Evolutionary conservation across 164 flowering plant genomes (phyloP).

Genomic region (Liriodendron chinense): DNA sequence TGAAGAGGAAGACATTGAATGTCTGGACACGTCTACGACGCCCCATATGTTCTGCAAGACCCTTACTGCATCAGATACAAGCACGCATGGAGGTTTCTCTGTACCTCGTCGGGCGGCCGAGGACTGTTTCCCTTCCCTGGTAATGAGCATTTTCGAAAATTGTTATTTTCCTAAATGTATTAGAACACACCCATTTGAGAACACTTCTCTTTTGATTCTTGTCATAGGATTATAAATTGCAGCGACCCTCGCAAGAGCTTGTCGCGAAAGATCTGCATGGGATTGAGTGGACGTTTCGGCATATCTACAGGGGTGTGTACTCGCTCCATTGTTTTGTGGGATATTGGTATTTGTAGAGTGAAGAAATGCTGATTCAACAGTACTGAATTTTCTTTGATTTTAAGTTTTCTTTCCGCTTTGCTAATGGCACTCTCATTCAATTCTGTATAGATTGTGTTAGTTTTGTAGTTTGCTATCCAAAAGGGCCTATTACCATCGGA

Average conservation of each 20-base stretch:
- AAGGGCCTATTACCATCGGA: not conserved
- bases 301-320: conserved; percentile 80
- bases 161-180: not conserved
- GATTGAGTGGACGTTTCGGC: conserved; percentile 84
- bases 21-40: conserved; percentile 42
- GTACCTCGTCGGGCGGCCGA: conserved; percentile 99
- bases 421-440: not conserved
- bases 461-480: too few relatives aligned
- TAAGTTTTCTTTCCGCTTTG: not conserved
- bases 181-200: not conserved
- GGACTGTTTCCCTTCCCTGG: conserved; percentile 98
- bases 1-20: conserved; percentile 53
- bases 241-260: conserved; percentile 97
- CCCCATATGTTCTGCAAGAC: conserved; percentile 99
- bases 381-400: not conserved
- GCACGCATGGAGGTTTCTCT: conserved; percentile 99
- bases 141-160: conserved; percentile 20
- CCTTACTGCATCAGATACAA: conserved; percentile 97
- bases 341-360: not conserved
- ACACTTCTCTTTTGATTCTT: not conserved
- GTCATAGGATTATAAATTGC: conserved; percentile 82
- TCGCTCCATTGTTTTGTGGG: not conserved
- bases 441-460: not conserved
- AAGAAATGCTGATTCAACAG: not conserved
- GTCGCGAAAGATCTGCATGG: conserved; percentile 95